Conservation (phyloP, 2,329 filamentous ascomycete species). For the Furcasterigmium furcatum region DNA sequence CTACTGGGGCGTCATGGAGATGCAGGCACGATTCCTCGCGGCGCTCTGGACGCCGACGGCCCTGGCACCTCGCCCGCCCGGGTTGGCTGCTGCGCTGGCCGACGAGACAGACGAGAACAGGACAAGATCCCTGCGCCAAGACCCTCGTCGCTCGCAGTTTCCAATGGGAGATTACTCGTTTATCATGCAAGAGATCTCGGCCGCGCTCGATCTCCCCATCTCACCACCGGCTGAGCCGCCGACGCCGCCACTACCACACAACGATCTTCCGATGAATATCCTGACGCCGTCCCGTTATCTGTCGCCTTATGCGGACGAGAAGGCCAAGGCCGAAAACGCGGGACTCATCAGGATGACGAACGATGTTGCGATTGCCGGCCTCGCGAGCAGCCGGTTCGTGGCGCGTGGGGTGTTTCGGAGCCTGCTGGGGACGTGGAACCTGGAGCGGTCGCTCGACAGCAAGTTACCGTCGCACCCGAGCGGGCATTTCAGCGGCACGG, state of each 20-base stretch:
- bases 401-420: constrained; percentile 67
- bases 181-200: constrained; percentile 68
- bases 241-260: constrained; percentile 35
- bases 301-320: constrained; percentile 27
- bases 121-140: constrained; percentile 47
- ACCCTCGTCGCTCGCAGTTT: constrained; percentile 62
- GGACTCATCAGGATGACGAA: constrained; percentile 44
- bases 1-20: constrained; percentile 85
- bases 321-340: constrained; percentile 33
- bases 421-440: constrained; percentile 66
- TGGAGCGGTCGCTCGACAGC: constrained; percentile 55
- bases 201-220: constrained; percentile 51
- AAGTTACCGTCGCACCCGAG: constrained; percentile 55
- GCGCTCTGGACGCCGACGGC: constrained; percentile 49
- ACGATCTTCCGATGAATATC: constrained; percentile 45
- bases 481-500: constrained; percentile 62
- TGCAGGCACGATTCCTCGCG: constrained; percentile 72
- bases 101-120: constrained; percentile 40
- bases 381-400: constrained; percentile 49
- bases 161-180: constrained; percentile 82
- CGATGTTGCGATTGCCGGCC: constrained; percentile 33
- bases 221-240: constrained; percentile 16
- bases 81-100: constrained; percentile 35
- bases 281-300: constrained; percentile 55
- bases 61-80: constrained; percentile 15